Evolutionary conservation across 805 yeast genomes (phyloP), one percentile per base, ranked within the genome.

Genomic region (Saturnispora galanensis): DNA sequence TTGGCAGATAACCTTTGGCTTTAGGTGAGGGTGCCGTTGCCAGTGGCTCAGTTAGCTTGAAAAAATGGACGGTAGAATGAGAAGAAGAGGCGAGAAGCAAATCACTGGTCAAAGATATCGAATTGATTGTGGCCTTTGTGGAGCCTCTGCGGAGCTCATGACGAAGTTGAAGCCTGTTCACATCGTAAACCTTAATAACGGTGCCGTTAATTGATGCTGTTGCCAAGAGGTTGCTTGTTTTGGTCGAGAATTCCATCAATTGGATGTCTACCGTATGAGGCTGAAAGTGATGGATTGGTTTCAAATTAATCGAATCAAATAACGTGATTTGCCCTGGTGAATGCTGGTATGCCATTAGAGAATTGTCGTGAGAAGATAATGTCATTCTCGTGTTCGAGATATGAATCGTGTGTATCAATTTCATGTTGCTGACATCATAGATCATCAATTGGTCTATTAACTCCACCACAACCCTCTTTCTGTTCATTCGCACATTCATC

Each of bases 201-300:
- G 97, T 93, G 2, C 98, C 98, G 56, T 86, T 85, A 31, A 73
- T 77, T 0, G 96, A 85, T 5, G 96, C 87, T 0, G 97, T 85
- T 0, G 97, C 96, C 38, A 90, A 69, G 50, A 85, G 66, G 2
- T 76, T 69, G 0, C 97, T 97, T 21, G 26, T 21, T 55, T 84
- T 89, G 30, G 70, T 68, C 41, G 87, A 84, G 13, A 93, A 59
- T 1, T 82, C 66, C 39, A 88, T 61, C 2, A 78, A 71, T 3
- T 88, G 83, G 36, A 90, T 59, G 1, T 84, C 79, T 0, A 88
- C 69, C 55, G 83, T 84, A 62, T 93, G 97, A 1, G 96, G 96
- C 56, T 82, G 85, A 4, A 90, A 75, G 1, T 85, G 81, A 47
- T 85, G 84, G 30, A 88, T 58, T 0, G 96, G 96, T 47, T 79